phyloP scores from a whole-genome alignment of 2,329 filamentous ascomycete species.

The Ilyonectria robusta region DNA sequence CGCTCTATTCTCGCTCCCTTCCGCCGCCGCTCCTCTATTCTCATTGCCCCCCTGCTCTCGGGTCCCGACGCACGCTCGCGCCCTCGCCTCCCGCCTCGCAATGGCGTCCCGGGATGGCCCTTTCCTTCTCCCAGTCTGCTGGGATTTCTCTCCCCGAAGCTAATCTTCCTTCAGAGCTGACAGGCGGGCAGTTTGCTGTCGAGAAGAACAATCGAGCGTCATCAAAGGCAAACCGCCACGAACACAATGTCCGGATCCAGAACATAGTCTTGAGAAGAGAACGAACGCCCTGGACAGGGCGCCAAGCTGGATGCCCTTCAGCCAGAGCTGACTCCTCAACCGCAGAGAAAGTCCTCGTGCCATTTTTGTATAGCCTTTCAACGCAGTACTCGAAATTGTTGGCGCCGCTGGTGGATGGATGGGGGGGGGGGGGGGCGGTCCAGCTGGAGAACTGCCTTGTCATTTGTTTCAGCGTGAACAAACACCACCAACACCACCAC shows the following conservation, averaged over 20 bases:
- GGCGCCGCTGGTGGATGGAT: background rate
- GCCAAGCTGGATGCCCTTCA: background rate
- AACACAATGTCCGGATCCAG: background rate
- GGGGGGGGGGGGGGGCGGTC: background rate
- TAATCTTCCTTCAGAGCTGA: slow-evolving; percentile 1
- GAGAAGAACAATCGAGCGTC: background rate
- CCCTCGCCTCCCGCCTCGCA: slow-evolving; percentile 20
- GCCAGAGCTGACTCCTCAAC: background rate
- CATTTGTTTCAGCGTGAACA: background rate
- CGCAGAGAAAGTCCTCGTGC: background rate
- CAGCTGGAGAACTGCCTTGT: background rate
- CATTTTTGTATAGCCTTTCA: background rate
- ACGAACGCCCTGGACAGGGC: background rate
- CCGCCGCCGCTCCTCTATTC: slow-evolving; percentile 9
- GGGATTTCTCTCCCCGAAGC: slow-evolving; percentile 28
- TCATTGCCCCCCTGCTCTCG: slow-evolving; percentile 22
- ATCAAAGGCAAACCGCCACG: background rate
- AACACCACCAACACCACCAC: background rate
- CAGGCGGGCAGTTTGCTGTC: background rate
- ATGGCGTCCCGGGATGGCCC: slow-evolving; percentile 43
- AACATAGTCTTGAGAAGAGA: background rate
- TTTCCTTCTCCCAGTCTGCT: slow-evolving; percentile 39
- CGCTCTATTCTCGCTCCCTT: slow-evolving; percentile 1
- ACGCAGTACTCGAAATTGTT: no score
- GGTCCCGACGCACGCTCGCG: slow-evolving; percentile 36